These are phyloP conservation scores for Sanghuangporus weigelae DNA, from an alignment of 1,284 basidiomycete genomes.

Conservation along the genomic window DNA sequence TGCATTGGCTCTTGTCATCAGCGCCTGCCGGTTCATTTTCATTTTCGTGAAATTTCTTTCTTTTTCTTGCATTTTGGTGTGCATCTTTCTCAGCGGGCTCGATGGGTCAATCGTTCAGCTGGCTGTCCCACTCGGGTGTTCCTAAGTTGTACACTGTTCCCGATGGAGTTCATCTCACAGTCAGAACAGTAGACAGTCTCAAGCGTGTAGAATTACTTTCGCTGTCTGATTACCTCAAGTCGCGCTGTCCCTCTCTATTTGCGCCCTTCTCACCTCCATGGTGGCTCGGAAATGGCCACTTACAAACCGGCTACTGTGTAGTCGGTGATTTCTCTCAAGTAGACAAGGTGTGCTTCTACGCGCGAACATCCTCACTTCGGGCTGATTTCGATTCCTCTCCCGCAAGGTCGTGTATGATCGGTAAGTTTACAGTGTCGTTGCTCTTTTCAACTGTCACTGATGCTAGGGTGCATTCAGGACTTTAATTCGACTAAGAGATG, in stretches of 20 bases:
- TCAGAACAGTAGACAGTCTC: constrained; percentile 32
- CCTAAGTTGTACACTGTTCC: constrained; percentile 33
- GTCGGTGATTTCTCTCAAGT: constrained; percentile 68
- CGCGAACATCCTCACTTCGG: background rate
- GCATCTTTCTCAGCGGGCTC: background rate
- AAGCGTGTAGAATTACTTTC: constrained; percentile 24
- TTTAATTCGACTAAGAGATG: constrained; percentile 57
- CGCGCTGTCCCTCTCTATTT: constrained; percentile 53
- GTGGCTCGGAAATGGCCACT: constrained; percentile 70
- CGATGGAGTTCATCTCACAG: constrained; percentile 34
- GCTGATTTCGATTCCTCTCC: background rate
- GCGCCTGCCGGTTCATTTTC: background rate
- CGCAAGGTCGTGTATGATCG: constrained; percentile 56
- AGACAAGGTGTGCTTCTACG: constrained; percentile 36
- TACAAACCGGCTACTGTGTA: constrained; percentile 69
- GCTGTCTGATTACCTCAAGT: constrained; percentile 49
- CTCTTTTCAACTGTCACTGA: constrained; percentile 17
- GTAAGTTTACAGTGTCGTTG: constrained; percentile 32
- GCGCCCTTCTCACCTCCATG: constrained; percentile 52
- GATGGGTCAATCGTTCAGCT: constrained; percentile 16
- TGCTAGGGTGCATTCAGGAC: constrained; percentile 35
- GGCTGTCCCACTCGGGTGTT: constrained; percentile 3
- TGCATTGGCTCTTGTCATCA: background rate
- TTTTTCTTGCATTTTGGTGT: background rate
- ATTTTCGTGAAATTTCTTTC: background rate